Percentiles rank a stretch among this genome's conserved stretches.
Conservation (phyloP, 2,329 filamentous ascomycete species). For the Stylonectria norvegica region DNA sequence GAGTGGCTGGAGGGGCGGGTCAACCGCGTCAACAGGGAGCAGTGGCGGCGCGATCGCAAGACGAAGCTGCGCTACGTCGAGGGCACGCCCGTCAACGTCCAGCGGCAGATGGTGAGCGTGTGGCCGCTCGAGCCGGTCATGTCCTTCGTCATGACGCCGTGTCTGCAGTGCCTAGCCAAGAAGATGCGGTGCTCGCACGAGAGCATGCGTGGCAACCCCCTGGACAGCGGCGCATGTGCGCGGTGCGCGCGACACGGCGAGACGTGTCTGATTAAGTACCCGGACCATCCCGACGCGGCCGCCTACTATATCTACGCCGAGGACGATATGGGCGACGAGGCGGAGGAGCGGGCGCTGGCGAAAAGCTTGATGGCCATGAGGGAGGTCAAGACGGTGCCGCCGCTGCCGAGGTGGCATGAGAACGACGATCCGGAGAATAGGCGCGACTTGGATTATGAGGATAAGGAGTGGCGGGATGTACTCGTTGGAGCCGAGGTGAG, state of each 20-base stretch:
- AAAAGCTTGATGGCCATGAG: constrained; percentile 7
- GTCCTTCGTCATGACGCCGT: constrained; percentile 7
- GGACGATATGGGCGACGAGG: background rate
- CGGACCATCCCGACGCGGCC: constrained; percentile 57
- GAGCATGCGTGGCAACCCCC: background rate
- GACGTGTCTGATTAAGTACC: constrained; percentile 39
- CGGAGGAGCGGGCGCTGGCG: background rate
- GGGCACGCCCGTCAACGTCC: constrained; percentile 23
- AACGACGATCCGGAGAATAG: constrained; percentile 6
- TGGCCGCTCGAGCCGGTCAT: constrained; percentile 1
- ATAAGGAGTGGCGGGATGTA: constrained; percentile 12
- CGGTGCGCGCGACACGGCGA: constrained; percentile 25
- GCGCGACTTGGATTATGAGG: constrained; percentile 4
- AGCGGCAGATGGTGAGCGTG: too few species aligned
- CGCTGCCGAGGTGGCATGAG: constrained; percentile 16
- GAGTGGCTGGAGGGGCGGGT: constrained; percentile 12
- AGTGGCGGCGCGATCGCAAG: constrained; percentile 4
- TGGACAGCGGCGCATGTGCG: constrained; percentile 36
- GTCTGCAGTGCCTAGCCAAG: constrained; percentile 23
- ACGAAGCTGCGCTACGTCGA: constrained; percentile 26
- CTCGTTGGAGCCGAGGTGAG: too few species aligned
- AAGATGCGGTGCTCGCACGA: constrained; percentile 25
- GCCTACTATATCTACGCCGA: constrained; percentile 5
- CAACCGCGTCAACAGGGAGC: constrained; percentile 4
- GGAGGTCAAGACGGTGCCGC: too few species aligned